Base-by-base conservation (phyloP, 805 yeast genomes). In the Starmera dryadoides region DNA sequence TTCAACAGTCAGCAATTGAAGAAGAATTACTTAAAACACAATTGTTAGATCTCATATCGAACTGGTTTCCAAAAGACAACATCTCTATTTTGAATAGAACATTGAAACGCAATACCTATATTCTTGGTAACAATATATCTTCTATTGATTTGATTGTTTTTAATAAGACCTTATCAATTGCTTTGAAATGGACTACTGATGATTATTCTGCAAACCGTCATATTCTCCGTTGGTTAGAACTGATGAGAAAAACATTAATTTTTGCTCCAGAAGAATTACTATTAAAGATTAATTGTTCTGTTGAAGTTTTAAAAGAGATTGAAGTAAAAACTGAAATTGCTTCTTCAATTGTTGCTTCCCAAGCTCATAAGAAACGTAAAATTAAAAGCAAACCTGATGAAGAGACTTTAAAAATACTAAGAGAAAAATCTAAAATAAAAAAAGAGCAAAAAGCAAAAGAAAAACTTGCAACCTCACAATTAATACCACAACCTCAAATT, bases 161-260 rank as follows among this genome's bases (percentile, higher is more conserved):
- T 50, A 79, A 79, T 37, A 68, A 76, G 29, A 79, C 80, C 28
- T 66, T 78, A 52, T 84, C 88, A 35, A 44, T 76, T 30, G 77
- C 83, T 30, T 65, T 68, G 38, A 63, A 69, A 44, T 75, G 86
- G 75, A 63, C 73, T 19, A 58, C 75, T 10, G 62, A 76, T 21
- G 62, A 79, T 31, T 63, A 79, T 48, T 78, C 81, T 35, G 62
- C 71, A 36, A 68, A 69, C 60, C 84, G 97, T 73, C 97, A 91
- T 63, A 70, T 91, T 42, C 64, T 87, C 44, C 83, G 98, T 73
- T 93, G 98, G 98, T 76, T 78, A 19, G 97, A 89, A 53, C 74
- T 86, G 50, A 64, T 93, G 42, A 98, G 93, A 67, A 76, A 80
- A 55, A 66, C 79, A 26, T 60, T 77, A 47, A 69, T 73, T 36